Evolutionary conservation across 768 basidiomycete species (phyloP).

Genomic region (Xerocomellus amylosporus): DNA sequence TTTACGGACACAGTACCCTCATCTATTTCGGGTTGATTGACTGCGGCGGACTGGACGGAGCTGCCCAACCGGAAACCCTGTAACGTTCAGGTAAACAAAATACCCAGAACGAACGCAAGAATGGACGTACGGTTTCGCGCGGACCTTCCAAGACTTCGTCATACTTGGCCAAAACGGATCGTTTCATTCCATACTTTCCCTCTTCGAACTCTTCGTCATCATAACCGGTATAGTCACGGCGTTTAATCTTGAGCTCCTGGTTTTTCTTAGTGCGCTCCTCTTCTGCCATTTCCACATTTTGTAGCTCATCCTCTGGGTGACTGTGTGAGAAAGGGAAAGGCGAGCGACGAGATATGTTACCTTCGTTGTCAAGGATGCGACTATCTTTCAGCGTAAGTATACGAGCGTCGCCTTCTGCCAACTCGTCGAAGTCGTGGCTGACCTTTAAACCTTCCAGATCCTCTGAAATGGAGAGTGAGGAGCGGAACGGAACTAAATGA

Average conservation of each 20-base stretch:
- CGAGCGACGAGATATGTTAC: constrained; percentile 35
- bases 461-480: constrained; percentile 42
- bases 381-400: constrained; percentile 97
- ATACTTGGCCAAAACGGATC: constrained; percentile 85
- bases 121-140: constrained; percentile 56
- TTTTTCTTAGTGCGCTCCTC: constrained; percentile 77
- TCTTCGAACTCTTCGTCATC: constrained; percentile 92
- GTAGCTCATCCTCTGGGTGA: constrained; percentile 87
- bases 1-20: constrained; percentile 63
- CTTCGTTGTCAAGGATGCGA: constrained; percentile 93
- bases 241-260: constrained; percentile 83
- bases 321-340: not conserved
- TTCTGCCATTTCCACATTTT: constrained; percentile 94
- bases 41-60: constrained; percentile 41
- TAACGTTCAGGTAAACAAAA: not conserved
- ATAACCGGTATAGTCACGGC: constrained; percentile 87
- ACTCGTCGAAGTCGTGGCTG: constrained; percentile 86
- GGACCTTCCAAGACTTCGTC: constrained; percentile 84
- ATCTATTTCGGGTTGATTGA: constrained; percentile 41
- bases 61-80: constrained; percentile 89
- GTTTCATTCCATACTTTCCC: constrained; percentile 75
- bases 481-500: not conserved
- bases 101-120: constrained; percentile 1
- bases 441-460: constrained; percentile 95
- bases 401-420: constrained; percentile 91